Conservation (phyloP, 2,329 filamentous ascomycete species). For the Monosporascus sp. region DNA sequence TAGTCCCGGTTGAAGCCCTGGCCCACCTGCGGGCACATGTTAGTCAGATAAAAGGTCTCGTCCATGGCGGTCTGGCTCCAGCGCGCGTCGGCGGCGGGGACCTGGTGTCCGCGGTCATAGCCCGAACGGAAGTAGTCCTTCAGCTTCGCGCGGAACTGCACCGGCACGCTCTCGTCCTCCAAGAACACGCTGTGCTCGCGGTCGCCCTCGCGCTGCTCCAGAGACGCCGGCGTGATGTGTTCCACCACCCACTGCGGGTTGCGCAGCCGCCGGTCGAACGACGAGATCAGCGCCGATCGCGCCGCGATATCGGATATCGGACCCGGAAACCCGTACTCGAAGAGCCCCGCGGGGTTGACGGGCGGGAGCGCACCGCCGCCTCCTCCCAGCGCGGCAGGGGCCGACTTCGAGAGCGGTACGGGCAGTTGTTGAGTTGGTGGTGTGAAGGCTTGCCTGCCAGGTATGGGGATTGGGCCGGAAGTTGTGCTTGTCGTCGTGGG, state of each 20-base stretch:
- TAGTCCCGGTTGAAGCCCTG: constrained; percentile 99
- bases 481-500: constrained; percentile 27
- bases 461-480: constrained; percentile 36
- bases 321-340: constrained; percentile 88
- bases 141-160: constrained; percentile 81
- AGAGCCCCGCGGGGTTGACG: constrained; percentile 70
- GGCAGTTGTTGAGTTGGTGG: constrained; percentile 23
- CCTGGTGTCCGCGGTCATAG: constrained; percentile 95
- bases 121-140: constrained; percentile 93
- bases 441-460: constrained; percentile 53
- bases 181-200: constrained; percentile 77
- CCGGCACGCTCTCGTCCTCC: constrained; percentile 75
- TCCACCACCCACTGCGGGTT: constrained; percentile 95
- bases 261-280: constrained; percentile 82
- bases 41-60: constrained; percentile 85
- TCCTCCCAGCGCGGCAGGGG: constrained; percentile 27
- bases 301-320: constrained; percentile 77
- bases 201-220: constrained; percentile 70
- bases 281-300: constrained; percentile 72
- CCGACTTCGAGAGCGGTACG: constrained; percentile 25
- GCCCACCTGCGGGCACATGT: constrained; percentile 98
- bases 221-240: constrained; percentile 87
- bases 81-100: constrained; percentile 91
- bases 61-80: constrained; percentile 95
- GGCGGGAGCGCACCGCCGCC: constrained; percentile 27